Percentiles rank a stretch among this genome's conserved stretches.
These are phyloP conservation scores for Salvia miltiorrhiza DNA, from an alignment of 257 asterid genomes.

Conservation along the genomic window DNA sequence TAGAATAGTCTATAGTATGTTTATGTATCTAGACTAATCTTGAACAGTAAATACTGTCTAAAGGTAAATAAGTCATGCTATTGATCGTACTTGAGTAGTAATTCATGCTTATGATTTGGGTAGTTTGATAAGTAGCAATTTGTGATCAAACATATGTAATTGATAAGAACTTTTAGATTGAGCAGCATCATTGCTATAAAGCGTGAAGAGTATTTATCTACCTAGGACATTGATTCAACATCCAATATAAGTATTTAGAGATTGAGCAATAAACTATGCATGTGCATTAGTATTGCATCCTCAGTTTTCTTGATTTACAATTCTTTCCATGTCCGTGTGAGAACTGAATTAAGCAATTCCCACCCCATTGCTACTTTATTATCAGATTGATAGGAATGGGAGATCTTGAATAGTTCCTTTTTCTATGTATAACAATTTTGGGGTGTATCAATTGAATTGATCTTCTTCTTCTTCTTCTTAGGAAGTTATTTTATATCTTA, in stretches of 20 bases:
- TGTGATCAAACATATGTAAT: neutral
- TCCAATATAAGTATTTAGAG: neutral
- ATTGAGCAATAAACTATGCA: too few species aligned
- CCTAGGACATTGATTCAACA: neutral
- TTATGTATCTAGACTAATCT: too few species aligned
- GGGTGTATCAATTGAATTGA: neutral
- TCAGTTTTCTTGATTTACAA: neutral
- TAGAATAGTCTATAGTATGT: too few species aligned
- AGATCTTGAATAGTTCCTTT: neutral
- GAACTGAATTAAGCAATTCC: neutral
- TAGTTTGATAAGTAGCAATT: neutral
- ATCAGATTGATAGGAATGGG: neutral
- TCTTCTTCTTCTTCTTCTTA: neutral
- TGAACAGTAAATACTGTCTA: neutral
- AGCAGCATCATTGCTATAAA: neutral
- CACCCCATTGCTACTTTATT: neutral
- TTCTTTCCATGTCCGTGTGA: neutral
- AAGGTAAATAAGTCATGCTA: neutral
- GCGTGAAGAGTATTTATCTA: neutral
- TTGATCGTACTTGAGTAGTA: neutral
- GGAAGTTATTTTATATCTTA: slow-evolving; percentile 1
- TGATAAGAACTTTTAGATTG: neutral
- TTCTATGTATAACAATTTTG: neutral
- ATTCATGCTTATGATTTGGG: neutral
- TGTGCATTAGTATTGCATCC: too few species aligned